Percentiles rank a stretch among this genome's conserved stretches.
These are phyloP conservation scores for Dendrobium officinale DNA, from an alignment of 106 monocot species.

Conservation along the genomic window DNA sequence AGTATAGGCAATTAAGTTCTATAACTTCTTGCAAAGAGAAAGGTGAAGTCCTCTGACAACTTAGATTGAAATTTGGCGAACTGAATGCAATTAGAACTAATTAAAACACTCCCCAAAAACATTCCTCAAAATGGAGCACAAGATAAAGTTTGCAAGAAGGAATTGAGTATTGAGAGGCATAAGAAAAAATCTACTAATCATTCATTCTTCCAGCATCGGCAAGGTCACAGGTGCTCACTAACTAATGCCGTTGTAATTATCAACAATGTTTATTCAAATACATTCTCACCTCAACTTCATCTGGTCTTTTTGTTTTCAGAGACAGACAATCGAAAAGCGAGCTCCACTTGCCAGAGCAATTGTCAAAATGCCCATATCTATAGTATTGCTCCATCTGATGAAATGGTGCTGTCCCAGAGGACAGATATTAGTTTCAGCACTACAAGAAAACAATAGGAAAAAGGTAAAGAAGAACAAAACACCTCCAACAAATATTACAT, in stretches of 20 bases:
- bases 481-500: neutral
- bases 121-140: too few species aligned
- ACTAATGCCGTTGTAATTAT: neutral
- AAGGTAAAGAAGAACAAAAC: neutral
- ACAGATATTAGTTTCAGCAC: neutral
- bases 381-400: slow-evolving; percentile 97
- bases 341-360: slow-evolving; percentile 76
- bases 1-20: too few species aligned
- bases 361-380: slow-evolving; percentile 79
- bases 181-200: too few species aligned
- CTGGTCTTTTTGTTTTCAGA: slow-evolving; percentile 70
- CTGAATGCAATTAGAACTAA: too few species aligned
- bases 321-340: slow-evolving; percentile 72
- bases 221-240: neutral
- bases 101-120: too few species aligned
- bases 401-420: slow-evolving; percentile 56
- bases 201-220: too few species aligned
- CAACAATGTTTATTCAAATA: neutral
- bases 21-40: too few species aligned
- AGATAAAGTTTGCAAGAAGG: too few species aligned
- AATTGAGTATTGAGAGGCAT: too few species aligned
- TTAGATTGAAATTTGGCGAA: too few species aligned
- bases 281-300: slow-evolving; percentile 55
- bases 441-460: neutral
- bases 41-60: too few species aligned